Evolutionary conservation across 805 yeast species (phyloP), one percentile per base, ranked within the genome.

Genomic region (Spathaspora sp.): DNA sequence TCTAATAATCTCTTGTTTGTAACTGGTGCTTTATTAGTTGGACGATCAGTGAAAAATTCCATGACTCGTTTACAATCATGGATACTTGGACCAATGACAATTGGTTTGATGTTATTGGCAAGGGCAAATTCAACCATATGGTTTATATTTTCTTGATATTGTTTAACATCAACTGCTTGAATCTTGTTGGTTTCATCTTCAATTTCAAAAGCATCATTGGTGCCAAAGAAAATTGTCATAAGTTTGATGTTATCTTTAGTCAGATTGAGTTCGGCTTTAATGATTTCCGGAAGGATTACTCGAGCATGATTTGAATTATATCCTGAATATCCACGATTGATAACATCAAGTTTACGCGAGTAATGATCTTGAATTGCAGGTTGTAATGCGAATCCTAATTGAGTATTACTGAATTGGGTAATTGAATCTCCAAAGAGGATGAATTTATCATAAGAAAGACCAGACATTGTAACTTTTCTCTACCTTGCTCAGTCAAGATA

Each of bases 321-420:
- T 0, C 97, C 97, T 1, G 82, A 63, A 60, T 72, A 89, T 0
- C 97, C 97, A 52, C 96, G 72, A 42, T 80, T 83, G 1, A 90
- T 60, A 2, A 92, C 71, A 56, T 89, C 93, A 45, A 89, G 58
- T 60, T 76, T 80, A 44, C 96, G 75, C 1, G 75, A 66, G 62
- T 88, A 87, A 28, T 42, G 35, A 57, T 49, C 60, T 39, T 69
- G 75, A 23, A 86, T 60, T 0, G 79, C 83, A 0, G 86, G 74
- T 2, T 81, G 83, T 28, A 78, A 62, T 5, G 76, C 70, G 60
- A 81, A 83, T n/a, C 69, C 44, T 2, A 54, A 57, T 16, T 73
- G 74, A 46, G 72, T 67, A 59, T 62, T 77, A 29, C 81, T 67
- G 55, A 65, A 79, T 60, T 87, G 82, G 11, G 89, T 85, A 57